Percentiles rank a stretch among this genome's conserved stretches.
Evolutionary conservation across 1,139 yeast genomes (phyloP).

Genomic region (Candida albicans): DNA sequence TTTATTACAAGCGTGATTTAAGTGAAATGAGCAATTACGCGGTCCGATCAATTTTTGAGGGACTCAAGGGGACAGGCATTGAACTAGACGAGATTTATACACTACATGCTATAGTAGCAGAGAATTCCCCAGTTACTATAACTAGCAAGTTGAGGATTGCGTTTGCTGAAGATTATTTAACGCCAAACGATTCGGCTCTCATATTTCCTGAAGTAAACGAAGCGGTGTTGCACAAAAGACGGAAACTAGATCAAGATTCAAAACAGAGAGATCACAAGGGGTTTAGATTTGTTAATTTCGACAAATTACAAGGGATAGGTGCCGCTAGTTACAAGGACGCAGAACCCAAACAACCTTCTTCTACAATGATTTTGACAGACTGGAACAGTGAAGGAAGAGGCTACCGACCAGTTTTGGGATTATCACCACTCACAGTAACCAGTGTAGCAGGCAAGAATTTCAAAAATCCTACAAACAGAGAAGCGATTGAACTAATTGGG

Average conservation of each 20-base stretch:
- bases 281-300: conserved; percentile 7
- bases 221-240: neutral
- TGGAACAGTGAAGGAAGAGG: no score
- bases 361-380: neutral
- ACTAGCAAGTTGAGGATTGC: neutral
- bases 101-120: no score
- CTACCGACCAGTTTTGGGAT: neutral
- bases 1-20: neutral
- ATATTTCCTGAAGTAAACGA: neutral
- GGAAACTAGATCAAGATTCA: neutral
- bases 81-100: no score
- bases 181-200: neutral
- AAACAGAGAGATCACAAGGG: conserved; percentile 1
- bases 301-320: conserved; percentile 2
- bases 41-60: neutral
- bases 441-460: conserved; percentile 3
- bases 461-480: conserved; percentile 6
- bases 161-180: neutral
- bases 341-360: neutral
- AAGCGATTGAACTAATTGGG: conserved; percentile 6
- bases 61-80: neutral
- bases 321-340: conserved; percentile 3
- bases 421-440: neutral
- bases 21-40: neutral
- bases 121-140: no score